Conservation (phyloP, 2,329 filamentous ascomycete genomes). For the Aspergillus fischeri region DNA sequence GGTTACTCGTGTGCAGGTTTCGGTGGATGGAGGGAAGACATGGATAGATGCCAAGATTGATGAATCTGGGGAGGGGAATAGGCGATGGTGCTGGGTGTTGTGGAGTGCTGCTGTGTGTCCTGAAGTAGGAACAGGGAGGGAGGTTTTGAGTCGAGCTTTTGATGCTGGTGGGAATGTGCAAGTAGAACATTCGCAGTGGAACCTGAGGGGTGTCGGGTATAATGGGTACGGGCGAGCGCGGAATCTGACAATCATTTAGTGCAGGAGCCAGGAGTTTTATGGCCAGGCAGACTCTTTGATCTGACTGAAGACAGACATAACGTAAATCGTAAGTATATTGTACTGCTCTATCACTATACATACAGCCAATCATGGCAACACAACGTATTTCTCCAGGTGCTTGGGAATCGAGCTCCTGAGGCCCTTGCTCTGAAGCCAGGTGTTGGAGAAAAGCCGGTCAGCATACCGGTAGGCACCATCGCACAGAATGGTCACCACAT, state of each 20-base stretch:
- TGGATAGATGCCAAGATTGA: constrained; percentile 49
- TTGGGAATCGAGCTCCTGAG: constrained; percentile 76
- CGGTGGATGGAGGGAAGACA: constrained; percentile 45
- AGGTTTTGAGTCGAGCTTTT: constrained; percentile 52
- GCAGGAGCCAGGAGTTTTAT: background rate
- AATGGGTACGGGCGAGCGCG: constrained; percentile 56
- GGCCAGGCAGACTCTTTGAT: background rate
- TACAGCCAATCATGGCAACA: constrained; percentile 61
- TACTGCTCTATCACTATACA: background rate
- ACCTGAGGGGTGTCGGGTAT: constrained; percentile 57
- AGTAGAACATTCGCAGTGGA: constrained; percentile 49
- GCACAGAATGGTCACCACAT: constrained; percentile 88
- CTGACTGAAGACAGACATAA: background rate
- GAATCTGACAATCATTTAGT: constrained; percentile 43
- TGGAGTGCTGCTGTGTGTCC: constrained; percentile 48
- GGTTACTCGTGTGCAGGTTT: constrained; percentile 52
- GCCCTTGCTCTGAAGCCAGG: constrained; percentile 85
- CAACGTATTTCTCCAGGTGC: constrained; percentile 88
- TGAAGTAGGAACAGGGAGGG: constrained; percentile 38
- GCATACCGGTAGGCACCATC: constrained; percentile 98
- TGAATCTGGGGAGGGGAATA: constrained; percentile 14
- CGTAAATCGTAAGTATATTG: background rate
- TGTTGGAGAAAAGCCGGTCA: constrained; percentile 84
- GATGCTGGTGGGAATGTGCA: constrained; percentile 53
- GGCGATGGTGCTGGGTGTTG: constrained; percentile 55